These are phyloP conservation scores for Kwoniella europaea DNA, from an alignment of 768 basidiomycete species.

Conservation along the genomic window DNA sequence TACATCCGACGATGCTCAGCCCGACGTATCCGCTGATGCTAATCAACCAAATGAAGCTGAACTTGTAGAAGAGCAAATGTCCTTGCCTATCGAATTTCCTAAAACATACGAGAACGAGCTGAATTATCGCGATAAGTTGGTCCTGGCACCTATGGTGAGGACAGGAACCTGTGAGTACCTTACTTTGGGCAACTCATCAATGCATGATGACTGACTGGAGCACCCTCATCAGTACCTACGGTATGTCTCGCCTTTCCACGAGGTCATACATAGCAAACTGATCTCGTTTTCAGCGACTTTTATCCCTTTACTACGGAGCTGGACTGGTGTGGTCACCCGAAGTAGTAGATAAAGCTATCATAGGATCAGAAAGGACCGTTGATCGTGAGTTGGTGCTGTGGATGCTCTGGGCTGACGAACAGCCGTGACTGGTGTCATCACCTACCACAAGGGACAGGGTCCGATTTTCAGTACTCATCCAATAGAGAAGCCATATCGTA, in stretches of 20 bases:
- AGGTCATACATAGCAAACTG: not conserved
- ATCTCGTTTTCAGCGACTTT: constrained; percentile 62
- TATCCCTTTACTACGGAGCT: constrained; percentile 89
- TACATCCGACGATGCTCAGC: no score
- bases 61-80: constrained; percentile 45
- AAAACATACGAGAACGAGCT: constrained; percentile 51
- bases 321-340: constrained; percentile 96
- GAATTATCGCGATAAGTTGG: constrained; percentile 83
- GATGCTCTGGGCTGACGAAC: constrained; percentile 22
- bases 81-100: constrained; percentile 35
- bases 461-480: constrained; percentile 91
- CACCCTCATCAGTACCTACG: constrained; percentile 1
- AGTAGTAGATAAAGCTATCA: constrained; percentile 92
- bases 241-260: not conserved
- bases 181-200: not conserved
- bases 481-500: constrained; percentile 81
- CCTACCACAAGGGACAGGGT: constrained; percentile 77
- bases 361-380: constrained; percentile 79
- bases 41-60: constrained; percentile 23
- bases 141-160: constrained; percentile 98
- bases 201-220: no score
- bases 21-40: not conserved
- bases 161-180: constrained; percentile 68
- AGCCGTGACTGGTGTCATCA: constrained; percentile 86
- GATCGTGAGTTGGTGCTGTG: constrained; percentile 69